phyloP scores from a whole-genome alignment of 257 asterid species.

The Dorcoceras hygrometricum region DNA sequence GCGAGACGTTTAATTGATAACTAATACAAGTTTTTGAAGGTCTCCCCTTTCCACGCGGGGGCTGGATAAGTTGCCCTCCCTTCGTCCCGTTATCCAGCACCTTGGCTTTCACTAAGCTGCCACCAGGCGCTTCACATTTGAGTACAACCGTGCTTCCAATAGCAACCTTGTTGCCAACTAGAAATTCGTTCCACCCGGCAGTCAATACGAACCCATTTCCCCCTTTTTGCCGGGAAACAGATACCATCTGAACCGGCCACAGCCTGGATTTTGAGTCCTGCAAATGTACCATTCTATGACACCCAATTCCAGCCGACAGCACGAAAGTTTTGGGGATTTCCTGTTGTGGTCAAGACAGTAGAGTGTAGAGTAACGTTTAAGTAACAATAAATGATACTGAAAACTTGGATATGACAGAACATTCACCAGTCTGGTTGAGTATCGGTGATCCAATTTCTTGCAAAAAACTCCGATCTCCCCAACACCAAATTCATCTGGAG shows the following conservation, averaged over 20 bases:
- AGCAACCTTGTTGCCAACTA: constrained; percentile 5
- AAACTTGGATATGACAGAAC: not conserved
- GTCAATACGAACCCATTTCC: not conserved
- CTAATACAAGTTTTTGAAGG: not conserved
- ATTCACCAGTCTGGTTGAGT: not conserved
- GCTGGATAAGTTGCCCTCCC: not conserved
- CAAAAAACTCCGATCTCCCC: not conserved
- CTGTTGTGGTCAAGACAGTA: not conserved
- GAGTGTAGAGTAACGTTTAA: not conserved
- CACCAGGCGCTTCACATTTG: not conserved
- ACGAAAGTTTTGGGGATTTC: not conserved
- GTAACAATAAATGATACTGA: not conserved
- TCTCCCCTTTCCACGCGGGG: not conserved
- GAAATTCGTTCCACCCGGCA: constrained; percentile 3
- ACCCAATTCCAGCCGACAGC: not conserved
- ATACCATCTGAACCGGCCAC: not conserved
- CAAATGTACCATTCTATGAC: not conserved
- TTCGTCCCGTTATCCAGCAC: not conserved
- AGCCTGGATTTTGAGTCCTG: not conserved
- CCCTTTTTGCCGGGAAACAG: not conserved
- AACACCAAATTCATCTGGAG: not conserved
- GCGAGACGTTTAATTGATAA: not conserved
- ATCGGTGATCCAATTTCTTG: not conserved
- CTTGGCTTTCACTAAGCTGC: not conserved
- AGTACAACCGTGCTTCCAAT: constrained; percentile 12